Evolutionary conservation across 768 basidiomycete genomes (phyloP).

Genomic region (Podaxis pistillaris): DNA sequence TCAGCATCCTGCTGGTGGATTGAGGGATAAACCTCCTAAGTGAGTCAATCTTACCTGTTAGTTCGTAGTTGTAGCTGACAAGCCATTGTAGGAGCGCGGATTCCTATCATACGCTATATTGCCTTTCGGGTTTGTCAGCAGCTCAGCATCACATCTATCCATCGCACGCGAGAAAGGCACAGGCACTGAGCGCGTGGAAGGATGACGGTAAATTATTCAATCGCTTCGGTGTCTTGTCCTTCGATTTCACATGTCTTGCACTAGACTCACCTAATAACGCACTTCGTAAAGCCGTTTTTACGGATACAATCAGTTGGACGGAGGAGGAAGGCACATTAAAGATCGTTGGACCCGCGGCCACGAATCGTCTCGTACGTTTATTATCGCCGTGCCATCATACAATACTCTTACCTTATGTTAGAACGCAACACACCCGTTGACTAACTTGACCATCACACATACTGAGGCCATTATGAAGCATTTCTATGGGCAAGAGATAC

Average conservation of each 20-base stretch:
- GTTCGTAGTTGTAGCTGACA: not conserved
- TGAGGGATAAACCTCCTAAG: conserved; percentile 97
- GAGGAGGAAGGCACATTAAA: conserved; percentile 27
- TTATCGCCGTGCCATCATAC: not conserved
- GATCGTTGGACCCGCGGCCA: conserved; percentile 14
- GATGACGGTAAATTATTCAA: conserved; percentile 13
- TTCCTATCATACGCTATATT: conserved; percentile 93
- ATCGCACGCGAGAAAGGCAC: conserved; percentile 28
- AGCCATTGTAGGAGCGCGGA: conserved; percentile 65
- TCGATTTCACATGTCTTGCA: not conserved
- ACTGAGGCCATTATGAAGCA: conserved; percentile 29
- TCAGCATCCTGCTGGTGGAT: conserved; percentile 81
- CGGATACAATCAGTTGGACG: conserved; percentile 28
- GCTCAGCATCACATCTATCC: conserved; percentile 79
- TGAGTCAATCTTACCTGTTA: conserved; percentile 30
- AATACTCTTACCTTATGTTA: not conserved
- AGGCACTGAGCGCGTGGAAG: conserved; percentile 23
- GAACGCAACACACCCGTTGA: conserved; percentile 36
- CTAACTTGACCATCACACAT: conserved; percentile 36
- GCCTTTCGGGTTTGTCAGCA: conserved; percentile 83
- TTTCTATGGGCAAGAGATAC: conserved; percentile 23
- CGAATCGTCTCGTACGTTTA: conserved; percentile 28
- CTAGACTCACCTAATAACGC: conserved; percentile 20
- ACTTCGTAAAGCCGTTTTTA: conserved; percentile 21
- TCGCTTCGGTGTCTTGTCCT: not conserved